Percentiles rank a stretch among this genome's conserved stretches.
Evolutionary conservation across 176 grass and related monocot genomes (phyloP).

Genomic region (Juncus inflexus): DNA sequence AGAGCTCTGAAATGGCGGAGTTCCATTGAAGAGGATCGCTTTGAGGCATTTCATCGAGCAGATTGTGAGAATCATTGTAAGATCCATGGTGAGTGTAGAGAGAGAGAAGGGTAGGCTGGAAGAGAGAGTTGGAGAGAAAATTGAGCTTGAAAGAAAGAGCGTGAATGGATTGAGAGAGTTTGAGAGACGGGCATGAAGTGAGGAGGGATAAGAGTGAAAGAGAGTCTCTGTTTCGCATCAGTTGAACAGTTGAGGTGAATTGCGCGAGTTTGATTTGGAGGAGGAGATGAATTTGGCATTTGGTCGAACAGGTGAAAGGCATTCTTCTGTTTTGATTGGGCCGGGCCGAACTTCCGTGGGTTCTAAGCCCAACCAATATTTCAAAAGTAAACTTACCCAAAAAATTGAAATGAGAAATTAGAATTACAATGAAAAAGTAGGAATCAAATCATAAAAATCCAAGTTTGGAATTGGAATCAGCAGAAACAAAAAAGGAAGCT

Average conservation of each 20-base stretch:
- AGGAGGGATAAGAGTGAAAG: conserved; percentile 6
- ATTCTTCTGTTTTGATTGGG: too few relatives aligned
- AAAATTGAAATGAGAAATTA: too few relatives aligned
- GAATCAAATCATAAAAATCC: too few relatives aligned
- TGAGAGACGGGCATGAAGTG: conserved; percentile 20
- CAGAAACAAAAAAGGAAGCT: too few relatives aligned
- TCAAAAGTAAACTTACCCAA: too few relatives aligned
- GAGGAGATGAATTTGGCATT: too few relatives aligned
- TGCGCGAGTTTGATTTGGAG: too few relatives aligned
- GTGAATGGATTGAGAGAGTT: background rate
- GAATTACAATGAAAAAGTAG: too few relatives aligned
- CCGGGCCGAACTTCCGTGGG: too few relatives aligned
- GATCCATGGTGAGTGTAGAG: background rate
- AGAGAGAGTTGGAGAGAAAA: background rate
- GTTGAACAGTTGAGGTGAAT: background rate
- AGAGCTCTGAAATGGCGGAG: conserved; percentile 16
- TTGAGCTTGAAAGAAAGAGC: background rate
- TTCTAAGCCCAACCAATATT: too few relatives aligned
- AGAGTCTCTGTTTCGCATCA: background rate
- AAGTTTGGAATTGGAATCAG: too few relatives aligned
- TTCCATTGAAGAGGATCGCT: conserved; percentile 17
- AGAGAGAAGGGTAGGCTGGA: background rate
- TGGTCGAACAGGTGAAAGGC: too few relatives aligned
- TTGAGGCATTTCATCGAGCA: conserved; percentile 35
- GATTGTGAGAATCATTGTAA: background rate